phyloP scores from a whole-genome alignment of 768 basidiomycete species.

The Boletales sp. region DNA sequence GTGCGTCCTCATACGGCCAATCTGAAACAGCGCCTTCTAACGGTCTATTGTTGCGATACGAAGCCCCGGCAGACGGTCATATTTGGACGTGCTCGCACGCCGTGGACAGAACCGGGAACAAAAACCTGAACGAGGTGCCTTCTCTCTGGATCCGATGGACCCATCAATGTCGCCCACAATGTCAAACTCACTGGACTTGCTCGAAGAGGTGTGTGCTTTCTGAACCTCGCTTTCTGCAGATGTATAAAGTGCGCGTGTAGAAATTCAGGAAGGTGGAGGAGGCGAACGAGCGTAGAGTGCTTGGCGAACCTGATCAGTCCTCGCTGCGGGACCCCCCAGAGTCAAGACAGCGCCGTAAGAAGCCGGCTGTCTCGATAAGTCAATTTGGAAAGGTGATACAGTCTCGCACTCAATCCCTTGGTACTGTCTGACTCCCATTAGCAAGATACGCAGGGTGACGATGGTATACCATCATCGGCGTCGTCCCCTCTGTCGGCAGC shows the following conservation, averaged over 20 bases:
- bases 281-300: slow-evolving; percentile 50
- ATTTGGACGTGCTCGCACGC: slow-evolving; percentile 11
- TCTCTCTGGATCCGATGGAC: neutral
- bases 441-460: slow-evolving; percentile 22
- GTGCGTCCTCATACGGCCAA: neutral
- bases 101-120: neutral
- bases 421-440: slow-evolving; percentile 6
- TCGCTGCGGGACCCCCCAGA: slow-evolving; percentile 10
- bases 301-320: slow-evolving; percentile 27
- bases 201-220: slow-evolving; percentile 26
- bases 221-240: neutral
- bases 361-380: slow-evolving; percentile 56
- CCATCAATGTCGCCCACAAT: slow-evolving; percentile 7
- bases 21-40: neutral
- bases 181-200: slow-evolving; percentile 21
- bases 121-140: neutral
- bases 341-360: slow-evolving; percentile 34
- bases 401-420: neutral
- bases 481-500: slow-evolving; percentile 38
- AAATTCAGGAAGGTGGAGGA: slow-evolving; percentile 58
- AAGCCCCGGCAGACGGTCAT: neutral
- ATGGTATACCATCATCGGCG: slow-evolving; percentile 13
- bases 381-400: slow-evolving; percentile 54
- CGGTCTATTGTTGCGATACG: neutral
- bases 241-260: slow-evolving; percentile 26